Conservation (phyloP, 257 asterid genomes). For the Lavandula angustifolia region DNA sequence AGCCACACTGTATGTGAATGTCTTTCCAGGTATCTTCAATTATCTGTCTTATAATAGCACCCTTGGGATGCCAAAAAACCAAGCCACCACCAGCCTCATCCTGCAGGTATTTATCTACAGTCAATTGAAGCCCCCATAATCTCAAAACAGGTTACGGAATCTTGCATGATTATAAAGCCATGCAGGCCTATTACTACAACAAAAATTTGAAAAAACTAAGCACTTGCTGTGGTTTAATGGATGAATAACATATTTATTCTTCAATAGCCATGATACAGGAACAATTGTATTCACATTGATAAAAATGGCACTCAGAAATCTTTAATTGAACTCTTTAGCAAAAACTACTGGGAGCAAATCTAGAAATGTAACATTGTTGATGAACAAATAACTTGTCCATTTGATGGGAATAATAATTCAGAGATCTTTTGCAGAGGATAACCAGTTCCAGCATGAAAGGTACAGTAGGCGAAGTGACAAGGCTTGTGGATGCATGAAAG, state of each 20-base stretch:
- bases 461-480: constrained; percentile 5
- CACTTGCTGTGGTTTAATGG: constrained; percentile 10
- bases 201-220: constrained; percentile 1
- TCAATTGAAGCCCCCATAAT: constrained; percentile 33
- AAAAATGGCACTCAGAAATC: background rate
- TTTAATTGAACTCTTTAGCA: constrained; percentile 1
- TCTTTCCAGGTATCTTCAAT: constrained; percentile 94
- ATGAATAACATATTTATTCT: background rate
- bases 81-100: constrained; percentile 99
- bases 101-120: constrained; percentile 49
- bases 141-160: constrained; percentile 16
- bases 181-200: background rate
- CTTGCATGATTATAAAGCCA: constrained; percentile 19
- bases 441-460: background rate
- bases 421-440: background rate
- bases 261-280: constrained; percentile 4
- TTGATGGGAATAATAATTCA: background rate
- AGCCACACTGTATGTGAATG: constrained; percentile 76
- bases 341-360: background rate
- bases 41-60: constrained; percentile 79
- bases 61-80: constrained; percentile 99
- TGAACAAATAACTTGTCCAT: constrained; percentile 19
- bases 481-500: constrained; percentile 5
- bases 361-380: background rate
- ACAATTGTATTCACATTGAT: background rate